These are phyloP conservation scores for Kodamaea jinghongensis DNA, from an alignment of 805 yeast genomes.

Conservation along the genomic window DNA sequence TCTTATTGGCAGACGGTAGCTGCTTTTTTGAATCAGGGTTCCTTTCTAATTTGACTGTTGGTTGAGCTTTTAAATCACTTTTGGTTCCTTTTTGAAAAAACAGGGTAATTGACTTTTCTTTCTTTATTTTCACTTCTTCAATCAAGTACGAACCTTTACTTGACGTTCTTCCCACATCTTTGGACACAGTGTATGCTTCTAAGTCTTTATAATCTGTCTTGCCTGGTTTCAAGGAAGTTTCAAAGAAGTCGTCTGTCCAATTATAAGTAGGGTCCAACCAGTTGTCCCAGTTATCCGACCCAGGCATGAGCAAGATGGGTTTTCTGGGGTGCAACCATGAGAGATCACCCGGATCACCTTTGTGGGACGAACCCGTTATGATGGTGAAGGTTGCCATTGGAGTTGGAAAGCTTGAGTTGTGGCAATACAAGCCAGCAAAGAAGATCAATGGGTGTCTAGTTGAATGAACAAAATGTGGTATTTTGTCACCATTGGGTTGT, in stretches of 20 bases:
- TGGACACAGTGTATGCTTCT: conserved; percentile 53
- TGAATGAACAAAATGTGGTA: conserved; percentile 65
- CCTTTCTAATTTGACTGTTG: not conserved
- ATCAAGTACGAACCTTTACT: conserved; percentile 46
- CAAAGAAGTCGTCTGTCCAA: conserved; percentile 41
- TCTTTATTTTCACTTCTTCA: conserved; percentile 19
- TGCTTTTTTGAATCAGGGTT: not conserved
- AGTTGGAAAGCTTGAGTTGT: conserved; percentile 29
- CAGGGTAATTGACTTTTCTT: conserved; percentile 24
- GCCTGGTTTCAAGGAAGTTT: conserved; percentile 36
- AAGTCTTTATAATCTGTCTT: conserved; percentile 36
- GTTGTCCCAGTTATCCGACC: conserved; percentile 49
- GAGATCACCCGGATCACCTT: conserved; percentile 45
- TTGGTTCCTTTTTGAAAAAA: conserved; percentile 20
- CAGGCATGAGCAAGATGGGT: conserved; percentile 69
- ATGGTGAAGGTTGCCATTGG: conserved; percentile 57
- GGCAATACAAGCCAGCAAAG: conserved; percentile 52
- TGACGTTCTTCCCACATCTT: conserved; percentile 61
- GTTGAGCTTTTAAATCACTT: too few species aligned
- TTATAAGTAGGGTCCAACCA: conserved; percentile 56
- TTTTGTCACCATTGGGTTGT: conserved; percentile 35
- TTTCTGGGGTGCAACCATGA: conserved; percentile 73
- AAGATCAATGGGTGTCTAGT: conserved; percentile 53
- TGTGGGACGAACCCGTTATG: conserved; percentile 64
- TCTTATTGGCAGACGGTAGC: not conserved